phyloP scores from a whole-genome alignment of 2,329 filamentous ascomycete species.

The Colletotrichum magnum region DNA sequence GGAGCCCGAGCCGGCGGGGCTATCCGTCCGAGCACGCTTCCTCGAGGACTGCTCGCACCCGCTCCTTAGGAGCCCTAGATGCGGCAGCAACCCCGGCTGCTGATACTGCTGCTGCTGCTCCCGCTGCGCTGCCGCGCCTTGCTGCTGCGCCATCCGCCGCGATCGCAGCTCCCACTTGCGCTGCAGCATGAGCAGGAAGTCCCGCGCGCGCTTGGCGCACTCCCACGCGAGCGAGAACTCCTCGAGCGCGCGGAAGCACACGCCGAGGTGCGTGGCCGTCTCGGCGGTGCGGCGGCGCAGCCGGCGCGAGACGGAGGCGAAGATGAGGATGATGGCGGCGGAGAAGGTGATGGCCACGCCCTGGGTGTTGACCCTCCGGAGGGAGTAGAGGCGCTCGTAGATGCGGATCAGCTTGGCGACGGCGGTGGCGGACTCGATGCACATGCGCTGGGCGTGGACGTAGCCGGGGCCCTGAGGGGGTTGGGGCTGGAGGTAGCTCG shows the following conservation, averaged over 20 bases:
- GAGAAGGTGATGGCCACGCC: constrained; percentile 45
- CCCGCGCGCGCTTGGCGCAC: constrained; percentile 44
- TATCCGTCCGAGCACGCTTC: constrained; percentile 12
- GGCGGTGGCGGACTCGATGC: constrained; percentile 43
- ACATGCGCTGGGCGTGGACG: constrained; percentile 43
- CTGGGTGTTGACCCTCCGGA: constrained; percentile 43
- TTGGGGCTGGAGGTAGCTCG: constrained; percentile 40
- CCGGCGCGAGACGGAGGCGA: constrained; percentile 39
- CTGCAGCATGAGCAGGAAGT: constrained; percentile 45
- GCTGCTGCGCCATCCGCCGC: neutral
- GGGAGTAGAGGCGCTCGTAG: constrained; percentile 41
- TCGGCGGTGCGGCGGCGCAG: constrained; percentile 29
- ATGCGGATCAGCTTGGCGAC: constrained; percentile 41
- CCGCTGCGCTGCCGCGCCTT: neutral
- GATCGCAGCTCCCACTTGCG: constrained; percentile 32
- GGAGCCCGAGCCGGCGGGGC: neutral
- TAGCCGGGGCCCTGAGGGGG: constrained; percentile 44
- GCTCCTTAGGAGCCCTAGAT: neutral
- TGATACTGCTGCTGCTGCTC: neutral
- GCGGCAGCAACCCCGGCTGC: neutral
- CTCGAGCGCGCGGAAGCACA: constrained; percentile 46
- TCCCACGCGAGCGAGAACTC: constrained; percentile 43
- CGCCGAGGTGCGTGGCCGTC: constrained; percentile 39
- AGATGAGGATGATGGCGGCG: constrained; percentile 41
- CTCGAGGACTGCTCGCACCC: constrained; percentile 2